Base-by-base conservation (phyloP, 805 yeast species). In the Deakozyma indianensis region DNA sequence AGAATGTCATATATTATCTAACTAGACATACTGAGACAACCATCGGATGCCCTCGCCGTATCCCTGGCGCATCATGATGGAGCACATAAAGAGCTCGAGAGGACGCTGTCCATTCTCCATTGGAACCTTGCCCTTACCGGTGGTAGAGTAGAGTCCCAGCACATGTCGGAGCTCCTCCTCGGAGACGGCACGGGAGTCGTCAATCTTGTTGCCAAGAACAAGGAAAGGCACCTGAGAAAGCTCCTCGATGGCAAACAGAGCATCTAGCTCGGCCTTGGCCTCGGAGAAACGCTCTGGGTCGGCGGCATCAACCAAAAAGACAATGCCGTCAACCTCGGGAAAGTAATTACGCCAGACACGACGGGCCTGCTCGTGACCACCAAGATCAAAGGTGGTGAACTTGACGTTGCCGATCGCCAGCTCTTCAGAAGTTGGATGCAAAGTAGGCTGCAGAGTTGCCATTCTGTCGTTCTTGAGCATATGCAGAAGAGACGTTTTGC, bases 331-430 rank as follows among this genome's bases (percentile, higher is more conserved):
- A 43, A 92, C 99, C 69, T 92, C 99, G 48, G 99, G 99, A 81
- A 92, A 92, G 66, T 92, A 92, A 65, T 92, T 97, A 63, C 88
- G 88, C 99, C 99, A 92, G 61, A 92, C 78, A 69, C 98, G 86
- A 70, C 99, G 88, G 43, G 99, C 97, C 69, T 90, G 96, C 65
- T 77, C 81, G 71, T 92, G 99, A 41, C 99, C 99, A 67, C 99
- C 99, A 56, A 92, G 74, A 65, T 92, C 99, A 58, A 92, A 92
- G 23, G 99, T 92, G 49, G 99, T 92, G 74, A 92, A 92, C 64
- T 90, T 81, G 51, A 90, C 94, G 56, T 83, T 82, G 55, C 97
- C 98, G 57, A 92, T 92, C 50, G 96, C 88, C 58, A 92, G 75
- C 64, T 92, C 99, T 67, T 92, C 99, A 22, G 96, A 86, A 18